Evolutionary conservation across 176 grass and related monocot species (phyloP).

Genomic region (Eragrostis curvula): DNA sequence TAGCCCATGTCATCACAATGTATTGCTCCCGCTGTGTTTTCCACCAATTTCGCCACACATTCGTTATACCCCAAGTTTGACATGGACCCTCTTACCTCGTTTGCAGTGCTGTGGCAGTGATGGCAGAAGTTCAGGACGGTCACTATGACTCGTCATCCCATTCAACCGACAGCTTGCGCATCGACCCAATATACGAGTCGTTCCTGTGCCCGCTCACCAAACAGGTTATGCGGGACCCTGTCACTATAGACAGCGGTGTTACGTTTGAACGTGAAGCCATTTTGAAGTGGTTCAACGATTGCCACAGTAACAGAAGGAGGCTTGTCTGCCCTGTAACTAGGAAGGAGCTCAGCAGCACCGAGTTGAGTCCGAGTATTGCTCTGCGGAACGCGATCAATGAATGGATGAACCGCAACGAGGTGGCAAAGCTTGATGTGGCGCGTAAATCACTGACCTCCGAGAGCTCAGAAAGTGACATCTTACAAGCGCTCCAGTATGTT

Average conservation of each 20-base stretch:
- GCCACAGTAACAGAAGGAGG: slow-evolving; percentile 53
- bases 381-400: slow-evolving; percentile 88
- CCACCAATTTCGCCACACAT: neutral
- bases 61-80: slow-evolving; percentile 4
- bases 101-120: slow-evolving; percentile 50
- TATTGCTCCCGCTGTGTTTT: neutral
- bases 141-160: slow-evolving; percentile 52
- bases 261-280: slow-evolving; percentile 89
- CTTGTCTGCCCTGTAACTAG: slow-evolving; percentile 77
- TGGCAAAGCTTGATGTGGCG: slow-evolving; percentile 74
- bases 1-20: neutral
- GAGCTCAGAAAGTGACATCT: slow-evolving; percentile 67
- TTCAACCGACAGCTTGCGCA: slow-evolving; percentile 54
- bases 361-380: slow-evolving; percentile 88
- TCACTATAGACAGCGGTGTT: slow-evolving; percentile 74
- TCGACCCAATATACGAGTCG: slow-evolving; percentile 90
- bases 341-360: slow-evolving; percentile 71
- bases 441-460: slow-evolving; percentile 60
- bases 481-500: slow-evolving; percentile 76
- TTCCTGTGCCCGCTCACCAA: slow-evolving; percentile 89
- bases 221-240: slow-evolving; percentile 92
- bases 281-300: slow-evolving; percentile 77
- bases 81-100: slow-evolving; percentile 3
- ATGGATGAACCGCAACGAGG: slow-evolving; percentile 86
- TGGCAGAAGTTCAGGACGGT: slow-evolving; percentile 68